Base-by-base conservation (phyloP, 495 filamentous ascomycete species). In the Lasiosphaeria ovina region DNA sequence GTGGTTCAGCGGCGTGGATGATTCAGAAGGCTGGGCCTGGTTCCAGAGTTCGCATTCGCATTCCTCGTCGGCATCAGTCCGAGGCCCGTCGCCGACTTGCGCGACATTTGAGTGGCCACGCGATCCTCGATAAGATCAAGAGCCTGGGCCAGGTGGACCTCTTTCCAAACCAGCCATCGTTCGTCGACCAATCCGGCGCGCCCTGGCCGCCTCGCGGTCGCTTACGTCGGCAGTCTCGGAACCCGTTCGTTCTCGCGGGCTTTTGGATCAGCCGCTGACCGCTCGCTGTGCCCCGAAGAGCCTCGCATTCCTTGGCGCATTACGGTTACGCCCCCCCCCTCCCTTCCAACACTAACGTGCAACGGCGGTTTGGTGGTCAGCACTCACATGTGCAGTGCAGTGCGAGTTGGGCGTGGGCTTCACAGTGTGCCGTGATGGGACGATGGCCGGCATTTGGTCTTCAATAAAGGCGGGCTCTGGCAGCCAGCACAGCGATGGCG, bases 211-310 rank as follows among this genome's bases (percentile, higher is more conserved):
- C 44, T 47, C 44, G 16, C 44, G 44, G 44, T 47, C 11, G 44
- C 44, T 14, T 44, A 34, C 42, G 34, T 35, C 60, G 60, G 60
- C 60, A 57, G 32, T 32, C 35, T 57, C 60, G 60, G 60, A n/a
- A 31, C 48, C 60, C 47, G 54, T 33, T 24, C 54, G 38, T 47
- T 47, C 51, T 38, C 55, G 11, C 44, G 12, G 44, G 44, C 44
- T 11, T 11, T 47, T 47, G 12, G 44, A 5, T 47, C 44, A 47
- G 44, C 44, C 44, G 38, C 38, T 7, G 8, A 42, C 38, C 12
- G 7, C 8, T 42, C 38, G 16, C 44, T 47, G 1, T 14, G 0
- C 11, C 11, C 16, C 44, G 8, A 11, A 47, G 44, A 47, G 44
- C 44, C 44, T 47, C 44, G 44, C 44, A 7, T 14, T 4, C 44